Evolutionary conservation across 345 rosid species (phyloP), one percentile per base, ranked within the genome.

Genomic region (Salix koriyanagi): DNA sequence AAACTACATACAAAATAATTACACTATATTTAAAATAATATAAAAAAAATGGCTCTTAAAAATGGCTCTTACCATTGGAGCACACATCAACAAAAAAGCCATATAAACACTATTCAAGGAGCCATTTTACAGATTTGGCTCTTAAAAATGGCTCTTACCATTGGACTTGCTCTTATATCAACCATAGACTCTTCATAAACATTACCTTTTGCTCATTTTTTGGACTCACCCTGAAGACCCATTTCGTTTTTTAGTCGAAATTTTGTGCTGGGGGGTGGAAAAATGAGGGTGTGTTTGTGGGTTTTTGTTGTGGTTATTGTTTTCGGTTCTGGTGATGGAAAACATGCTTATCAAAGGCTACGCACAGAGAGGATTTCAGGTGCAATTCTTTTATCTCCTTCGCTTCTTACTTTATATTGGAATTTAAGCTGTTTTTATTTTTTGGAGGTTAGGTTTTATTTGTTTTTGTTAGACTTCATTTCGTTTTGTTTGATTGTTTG

Each of bases 341-440:
- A n/a, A 36, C 83, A 84, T 67, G 83, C 90, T 67, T 79, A 91
- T 30, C 86, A 75, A 52, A 83, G 73, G 46, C 83, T 75, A 41
- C 89, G 87, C 14, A 94, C 92, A 0, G 97, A 91, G 84, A 81
- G 95, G 23, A 94, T 91, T 85, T 90, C 98, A 70, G 98, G 97
- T 93, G 65, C 52, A 70, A 69, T 68, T 48, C 72, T 48, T 56
- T 30, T 23, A 42, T 14, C 34, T 34, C 16, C n/a, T 70, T 77
- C 32, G 5, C 12, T n/a, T 7, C n/a, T 41, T 36, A 5, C 56
- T 39, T n/a, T 66, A 13, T 15, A 14, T 5, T 48, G 75, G 41
- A 39, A 61, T 72, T 37, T 28, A 8, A 54, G 68, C 25, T 42
- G 37, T n/a, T 23, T 14, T 12, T 15, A 42, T 14, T 25, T 19